phyloP scores from a whole-genome alignment of 805 yeast species.

The Lipomyces starkeyi region DNA sequence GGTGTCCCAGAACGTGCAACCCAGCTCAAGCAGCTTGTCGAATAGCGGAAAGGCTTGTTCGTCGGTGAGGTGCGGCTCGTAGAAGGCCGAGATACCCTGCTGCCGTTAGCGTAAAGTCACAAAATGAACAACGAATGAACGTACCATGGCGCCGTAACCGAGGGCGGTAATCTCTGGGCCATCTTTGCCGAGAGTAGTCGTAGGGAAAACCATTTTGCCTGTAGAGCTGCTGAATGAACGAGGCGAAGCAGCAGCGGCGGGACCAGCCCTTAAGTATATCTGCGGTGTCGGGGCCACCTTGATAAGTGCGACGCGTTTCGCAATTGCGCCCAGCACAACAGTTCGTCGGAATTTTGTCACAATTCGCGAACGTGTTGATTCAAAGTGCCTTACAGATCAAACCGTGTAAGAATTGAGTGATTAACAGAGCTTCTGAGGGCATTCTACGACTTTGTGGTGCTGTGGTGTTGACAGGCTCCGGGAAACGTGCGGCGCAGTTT shows the following conservation, averaged over 20 bases:
- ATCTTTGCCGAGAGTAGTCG: slow-evolving; percentile 25
- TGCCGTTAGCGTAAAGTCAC: not conserved
- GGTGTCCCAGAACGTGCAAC: slow-evolving; percentile 62
- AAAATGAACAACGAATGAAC: not conserved
- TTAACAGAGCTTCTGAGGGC: too few relatives aligned
- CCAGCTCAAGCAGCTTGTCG: slow-evolving; percentile 55
- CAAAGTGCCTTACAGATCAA: too few relatives aligned
- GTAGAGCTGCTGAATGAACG: not conserved
- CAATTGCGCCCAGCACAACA: not conserved
- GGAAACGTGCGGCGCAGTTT: too few relatives aligned
- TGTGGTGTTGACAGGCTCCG: too few relatives aligned
- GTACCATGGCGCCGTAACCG: slow-evolving; percentile 34
- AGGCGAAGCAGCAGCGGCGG: not conserved
- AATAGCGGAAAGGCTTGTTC: slow-evolving; percentile 60
- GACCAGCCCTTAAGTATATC: not conserved
- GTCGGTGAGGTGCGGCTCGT: slow-evolving; percentile 42
- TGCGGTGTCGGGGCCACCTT: not conserved
- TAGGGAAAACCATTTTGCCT: slow-evolving; percentile 20
- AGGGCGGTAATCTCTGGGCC: slow-evolving; percentile 30
- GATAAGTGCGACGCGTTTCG: not conserved
- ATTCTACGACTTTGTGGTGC: too few relatives aligned
- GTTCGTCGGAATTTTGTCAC: not conserved
- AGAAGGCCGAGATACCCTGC: slow-evolving; percentile 38
- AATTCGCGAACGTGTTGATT: not conserved
- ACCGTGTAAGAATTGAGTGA: too few relatives aligned